Evolutionary conservation across 2,329 filamentous ascomycete genomes (phyloP).

Genomic region (Aspergillus texensis): DNA sequence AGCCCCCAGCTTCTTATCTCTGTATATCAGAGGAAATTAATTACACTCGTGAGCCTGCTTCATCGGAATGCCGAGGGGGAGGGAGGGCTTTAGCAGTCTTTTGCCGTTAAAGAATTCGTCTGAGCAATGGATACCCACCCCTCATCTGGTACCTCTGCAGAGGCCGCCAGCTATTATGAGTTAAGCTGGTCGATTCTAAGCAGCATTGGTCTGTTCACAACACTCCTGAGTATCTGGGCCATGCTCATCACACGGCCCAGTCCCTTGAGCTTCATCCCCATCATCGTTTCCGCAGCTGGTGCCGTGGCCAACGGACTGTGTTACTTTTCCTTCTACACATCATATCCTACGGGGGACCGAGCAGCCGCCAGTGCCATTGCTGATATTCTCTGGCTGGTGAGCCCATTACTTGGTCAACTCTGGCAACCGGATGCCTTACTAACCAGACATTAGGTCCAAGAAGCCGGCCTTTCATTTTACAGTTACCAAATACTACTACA

Average conservation of each 20-base stretch:
- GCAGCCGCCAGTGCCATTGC: constrained; percentile 11
- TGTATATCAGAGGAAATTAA: not conserved
- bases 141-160: not conserved
- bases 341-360: not conserved
- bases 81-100: not conserved
- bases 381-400: constrained; percentile 18
- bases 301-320: constrained; percentile 16
- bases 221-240: constrained; percentile 11
- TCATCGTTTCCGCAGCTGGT: constrained; percentile 12
- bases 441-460: constrained; percentile 13
- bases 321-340: constrained; percentile 16
- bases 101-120: not conserved
- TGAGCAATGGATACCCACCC: not conserved
- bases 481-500: constrained; percentile 16
- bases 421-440: not conserved
- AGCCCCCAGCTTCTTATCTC: not conserved
- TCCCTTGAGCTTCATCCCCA: constrained; percentile 13
- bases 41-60: not conserved
- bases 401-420: not conserved
- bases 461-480: constrained; percentile 16
- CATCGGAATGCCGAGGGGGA: not conserved
- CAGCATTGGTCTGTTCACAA: constrained; percentile 16
- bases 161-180: constrained; percentile 10
- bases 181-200: constrained; percentile 17
- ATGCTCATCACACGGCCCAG: constrained; percentile 12